Evolutionary conservation across 202 grass and related monocot genomes (phyloP).

Genomic region (Musa balbisiana): DNA sequence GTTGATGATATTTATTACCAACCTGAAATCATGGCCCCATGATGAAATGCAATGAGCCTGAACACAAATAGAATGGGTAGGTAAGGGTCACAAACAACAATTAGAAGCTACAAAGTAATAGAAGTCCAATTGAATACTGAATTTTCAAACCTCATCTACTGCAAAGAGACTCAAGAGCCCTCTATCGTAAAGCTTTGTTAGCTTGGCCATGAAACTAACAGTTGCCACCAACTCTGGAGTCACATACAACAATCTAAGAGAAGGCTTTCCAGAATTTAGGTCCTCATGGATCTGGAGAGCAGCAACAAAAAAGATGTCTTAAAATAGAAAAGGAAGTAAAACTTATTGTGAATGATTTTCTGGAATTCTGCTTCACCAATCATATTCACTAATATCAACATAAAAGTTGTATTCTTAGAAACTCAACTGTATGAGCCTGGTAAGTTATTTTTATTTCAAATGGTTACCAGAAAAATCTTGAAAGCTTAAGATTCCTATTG

Average conservation of each 20-base stretch:
- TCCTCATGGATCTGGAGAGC: conserved; percentile 80
- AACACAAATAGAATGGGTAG: neutral
- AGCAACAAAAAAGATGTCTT: conserved; percentile 7
- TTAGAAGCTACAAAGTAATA: conserved; percentile 21
- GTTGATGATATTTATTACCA: conserved; percentile 14
- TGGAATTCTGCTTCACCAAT: too few species aligned
- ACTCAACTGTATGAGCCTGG: neutral
- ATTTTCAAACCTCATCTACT: conserved; percentile 72
- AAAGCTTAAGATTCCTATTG: neutral
- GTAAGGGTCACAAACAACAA: conserved; percentile 8
- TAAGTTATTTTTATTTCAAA: neutral
- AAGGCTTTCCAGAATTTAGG: conserved; percentile 64
- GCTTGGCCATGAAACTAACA: conserved; percentile 60
- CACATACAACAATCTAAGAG: conserved; percentile 83
- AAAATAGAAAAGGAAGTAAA: neutral
- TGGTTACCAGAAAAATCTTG: neutral
- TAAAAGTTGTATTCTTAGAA: neutral
- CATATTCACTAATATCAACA: neutral
- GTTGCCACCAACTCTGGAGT: conserved; percentile 91
- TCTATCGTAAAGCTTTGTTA: conserved; percentile 75
- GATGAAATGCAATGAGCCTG: conserved; percentile 94
- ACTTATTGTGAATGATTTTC: neutral
- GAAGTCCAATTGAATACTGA: conserved; percentile 9
- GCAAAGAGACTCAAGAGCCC: conserved; percentile 71
- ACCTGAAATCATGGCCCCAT: conserved; percentile 99